Evolutionary conservation across 2,329 filamentous ascomycete genomes (phyloP).

Genomic region (Ascochyta pisi): DNA sequence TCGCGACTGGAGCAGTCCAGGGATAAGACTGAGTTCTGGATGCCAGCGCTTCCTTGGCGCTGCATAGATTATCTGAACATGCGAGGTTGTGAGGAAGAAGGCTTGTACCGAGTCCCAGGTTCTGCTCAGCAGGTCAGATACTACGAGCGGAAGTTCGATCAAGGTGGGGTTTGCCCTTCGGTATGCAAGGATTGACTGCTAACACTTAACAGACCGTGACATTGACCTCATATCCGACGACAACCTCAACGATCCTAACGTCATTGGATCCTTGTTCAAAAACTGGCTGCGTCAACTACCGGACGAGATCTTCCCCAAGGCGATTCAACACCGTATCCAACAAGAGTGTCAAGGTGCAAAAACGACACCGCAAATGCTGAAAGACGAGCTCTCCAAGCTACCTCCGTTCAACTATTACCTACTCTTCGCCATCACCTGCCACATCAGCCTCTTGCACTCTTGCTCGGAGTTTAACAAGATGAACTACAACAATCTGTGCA

Average conservation of each 20-base stretch:
- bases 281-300: constrained; percentile 95
- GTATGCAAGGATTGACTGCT: constrained; percentile 7
- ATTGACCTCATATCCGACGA: constrained; percentile 88
- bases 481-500: constrained; percentile 94
- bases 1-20: constrained; percentile 85
- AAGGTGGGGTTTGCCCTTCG: constrained; percentile 61
- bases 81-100: constrained; percentile 91
- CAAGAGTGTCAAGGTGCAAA: constrained; percentile 80
- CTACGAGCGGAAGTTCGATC: constrained; percentile 91
- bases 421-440: constrained; percentile 95
- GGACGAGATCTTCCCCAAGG: constrained; percentile 89
- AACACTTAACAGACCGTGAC: constrained; percentile 69
- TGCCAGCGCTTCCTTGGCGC: constrained; percentile 93
- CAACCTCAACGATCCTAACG: constrained; percentile 94
- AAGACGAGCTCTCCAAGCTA: constrained; percentile 91
- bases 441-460: constrained; percentile 87
- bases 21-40: constrained; percentile 98
- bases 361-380: constrained; percentile 81
- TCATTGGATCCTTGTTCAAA: constrained; percentile 94
- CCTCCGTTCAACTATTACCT: constrained; percentile 98
- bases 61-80: constrained; percentile 93
- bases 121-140: constrained; percentile 90
- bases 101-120: constrained; percentile 89
- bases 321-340: constrained; percentile 78
- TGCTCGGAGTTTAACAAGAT: constrained; percentile 98